phyloP scores from a whole-genome alignment of 805 yeast genomes.

The Metschnikowia proteae region DNA sequence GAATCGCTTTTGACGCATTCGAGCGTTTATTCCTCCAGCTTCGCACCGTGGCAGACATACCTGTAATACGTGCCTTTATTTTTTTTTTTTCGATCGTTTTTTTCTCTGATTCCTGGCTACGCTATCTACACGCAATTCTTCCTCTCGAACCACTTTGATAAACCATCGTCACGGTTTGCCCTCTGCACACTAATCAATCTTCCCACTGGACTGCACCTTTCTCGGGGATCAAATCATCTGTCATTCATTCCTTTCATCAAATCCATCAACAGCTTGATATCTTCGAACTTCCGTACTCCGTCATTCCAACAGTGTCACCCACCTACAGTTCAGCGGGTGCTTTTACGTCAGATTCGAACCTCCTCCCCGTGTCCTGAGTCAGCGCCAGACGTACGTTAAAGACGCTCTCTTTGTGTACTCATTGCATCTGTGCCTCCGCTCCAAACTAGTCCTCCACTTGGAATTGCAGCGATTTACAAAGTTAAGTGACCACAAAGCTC shows the following conservation, averaged over 20 bases:
- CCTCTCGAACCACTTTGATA: background rate
- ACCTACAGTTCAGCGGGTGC: background rate
- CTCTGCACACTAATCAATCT: background rate
- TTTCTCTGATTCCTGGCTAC: background rate
- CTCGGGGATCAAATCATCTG: background rate
- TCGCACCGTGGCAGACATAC: constrained; percentile 3
- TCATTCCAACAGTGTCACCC: background rate
- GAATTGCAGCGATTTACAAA: background rate
- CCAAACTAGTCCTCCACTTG: background rate
- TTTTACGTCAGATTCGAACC: background rate
- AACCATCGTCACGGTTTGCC: constrained; percentile 1
- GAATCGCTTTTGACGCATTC: constrained; percentile 1
- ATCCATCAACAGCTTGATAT: constrained; percentile 3
- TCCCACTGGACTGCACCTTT: background rate
- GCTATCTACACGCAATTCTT: background rate
- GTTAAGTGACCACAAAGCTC: background rate
- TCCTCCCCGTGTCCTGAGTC: background rate
- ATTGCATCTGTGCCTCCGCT: background rate
- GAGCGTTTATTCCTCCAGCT: background rate
- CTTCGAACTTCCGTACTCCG: background rate
- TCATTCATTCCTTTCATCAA: constrained; percentile 2
- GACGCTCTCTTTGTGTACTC: background rate
- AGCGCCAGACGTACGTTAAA: background rate
- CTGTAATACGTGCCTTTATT: constrained; percentile 3
- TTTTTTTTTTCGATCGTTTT: constrained; percentile 4